These are phyloP conservation scores for Claviceps maximensis DNA, from an alignment of 2,329 filamentous ascomycete species.

Conservation along the genomic window DNA sequence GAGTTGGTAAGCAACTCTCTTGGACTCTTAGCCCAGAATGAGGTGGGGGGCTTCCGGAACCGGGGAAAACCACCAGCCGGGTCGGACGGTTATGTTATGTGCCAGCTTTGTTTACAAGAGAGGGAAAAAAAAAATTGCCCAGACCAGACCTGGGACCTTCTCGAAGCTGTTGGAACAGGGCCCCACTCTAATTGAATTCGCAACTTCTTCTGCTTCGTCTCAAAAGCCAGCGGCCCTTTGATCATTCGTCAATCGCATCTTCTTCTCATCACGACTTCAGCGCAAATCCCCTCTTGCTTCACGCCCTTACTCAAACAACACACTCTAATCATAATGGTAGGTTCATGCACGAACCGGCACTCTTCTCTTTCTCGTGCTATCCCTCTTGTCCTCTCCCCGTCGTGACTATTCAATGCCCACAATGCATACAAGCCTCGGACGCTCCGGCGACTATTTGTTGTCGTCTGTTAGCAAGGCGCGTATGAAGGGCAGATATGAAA, in stretches of 20 bases:
- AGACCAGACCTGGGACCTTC: slow-evolving; percentile 14
- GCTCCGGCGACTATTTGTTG: background rate
- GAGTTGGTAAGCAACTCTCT: too few species aligned
- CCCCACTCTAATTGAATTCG: slow-evolving; percentile 13
- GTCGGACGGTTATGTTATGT: background rate
- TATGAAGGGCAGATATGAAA: background rate
- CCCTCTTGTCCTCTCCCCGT: background rate
- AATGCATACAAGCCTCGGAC: background rate
- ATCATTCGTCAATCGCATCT: background rate
- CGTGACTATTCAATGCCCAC: background rate
- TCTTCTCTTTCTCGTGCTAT: background rate
- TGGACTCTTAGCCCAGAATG: background rate
- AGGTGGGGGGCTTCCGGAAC: slow-evolving; percentile 14
- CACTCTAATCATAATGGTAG: slow-evolving; percentile 18
- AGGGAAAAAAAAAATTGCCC: slow-evolving; percentile 22
- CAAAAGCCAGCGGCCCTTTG: background rate
- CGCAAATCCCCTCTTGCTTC: background rate
- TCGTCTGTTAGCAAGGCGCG: background rate
- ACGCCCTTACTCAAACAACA: background rate
- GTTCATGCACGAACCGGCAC: background rate
- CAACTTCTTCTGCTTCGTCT: background rate
- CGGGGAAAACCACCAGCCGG: slow-evolving; percentile 21
- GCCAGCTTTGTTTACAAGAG: background rate
- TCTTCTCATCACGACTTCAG: background rate
- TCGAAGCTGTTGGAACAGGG: slow-evolving; percentile 29